Base-by-base conservation (phyloP, 768 basidiomycete genomes). In the Phaffia tasmanica region DNA sequence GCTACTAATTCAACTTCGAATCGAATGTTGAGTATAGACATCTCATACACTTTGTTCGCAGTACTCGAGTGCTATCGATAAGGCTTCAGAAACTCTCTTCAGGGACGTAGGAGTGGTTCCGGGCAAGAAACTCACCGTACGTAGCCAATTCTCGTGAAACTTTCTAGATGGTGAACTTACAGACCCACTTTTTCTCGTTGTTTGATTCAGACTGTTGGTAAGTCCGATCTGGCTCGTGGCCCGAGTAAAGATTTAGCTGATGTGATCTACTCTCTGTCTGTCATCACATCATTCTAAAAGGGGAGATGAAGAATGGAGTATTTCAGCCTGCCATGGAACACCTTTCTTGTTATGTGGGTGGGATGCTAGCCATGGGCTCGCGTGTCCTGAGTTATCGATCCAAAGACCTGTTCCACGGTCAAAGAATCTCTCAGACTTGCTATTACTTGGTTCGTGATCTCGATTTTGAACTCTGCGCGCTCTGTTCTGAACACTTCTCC, bases 381-480 rank as follows among this genome's bases (percentile, higher is more conserved):
- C 32, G 58, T 19, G 23, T 63, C 19, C 61, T 67, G 18, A 21
- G 51, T 21, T 61, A 61, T 29, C 66, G 66, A 27, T 49, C 60
- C 15, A n/a, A 49, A 14, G 66, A 67, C 11, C 55, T 67, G 18
- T 54, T 47, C n/a, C n/a, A 19, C 18, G 66, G 46, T 9, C 55
- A 62, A 46, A 61, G 27, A 23, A 49, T 67, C 56, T 62, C 66
- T 0, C 60, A 67, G 60, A 67, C 66, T 19, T 67, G 66, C 56
- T 67, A 67, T 50, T 67, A 55, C 23, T 67, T 16, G 65, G 66
- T 11, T 29, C 25, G 14, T 48, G 11, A 3, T 23, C 3, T 57
- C n/a, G 9, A 23, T 8, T 7, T 15, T 25, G n/a, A 27, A 23
- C 56, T 19, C 27, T 57, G 32, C 56, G 19, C 18, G 8, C 25